Evolutionary conservation across 768 basidiomycete species (phyloP), one percentile per base, ranked within the genome.

Genomic region (Lentinula raphanica): DNA sequence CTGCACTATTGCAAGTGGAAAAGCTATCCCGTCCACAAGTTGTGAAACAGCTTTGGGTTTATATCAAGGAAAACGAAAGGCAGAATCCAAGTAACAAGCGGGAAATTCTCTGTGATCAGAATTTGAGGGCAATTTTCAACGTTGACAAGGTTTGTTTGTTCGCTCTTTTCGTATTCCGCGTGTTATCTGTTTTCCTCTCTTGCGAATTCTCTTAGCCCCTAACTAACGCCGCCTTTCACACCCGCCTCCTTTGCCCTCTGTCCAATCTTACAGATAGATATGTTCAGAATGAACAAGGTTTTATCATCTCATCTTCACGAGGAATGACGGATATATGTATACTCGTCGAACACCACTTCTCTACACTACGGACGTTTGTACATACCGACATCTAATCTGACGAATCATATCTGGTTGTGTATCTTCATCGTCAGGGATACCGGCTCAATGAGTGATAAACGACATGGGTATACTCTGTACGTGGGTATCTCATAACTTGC

Each of bases 261-360:
- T 44, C 21, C 42, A 3, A 44, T 19, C 9, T 9, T 23, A 7
- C 42, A 44, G 42, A 83, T 97, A 58, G 85, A 92, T 72, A 95
- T 95, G 92, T 95, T 96, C 75, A 85, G 79, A 63, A 96, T 96
- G 94, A 96, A 95, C 79, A 93, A 95, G 72, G 80, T 88, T 27
- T 74, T 96, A 58, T 88, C 89, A 44, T 25, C 21, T 25, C 51
- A 53, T 21, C 51, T 53, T 5, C 51, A 53, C 25, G 51, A 53
- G 25, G 51, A 40, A 3, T 53, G 17, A 50, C 19, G 21, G 27
- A 49, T 5, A 17, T 12, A 28, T 9, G 21, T 44, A 5, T 21
- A 44, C 12, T 3, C 23, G n/a, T 44, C 11, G 19, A 19, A 44
- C 13, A 35, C 32, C 32, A 35, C 13, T 23, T 11, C 29, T n/a